Conservation (phyloP, 1,284 basidiomycete species). For the Athelia sp. region DNA sequence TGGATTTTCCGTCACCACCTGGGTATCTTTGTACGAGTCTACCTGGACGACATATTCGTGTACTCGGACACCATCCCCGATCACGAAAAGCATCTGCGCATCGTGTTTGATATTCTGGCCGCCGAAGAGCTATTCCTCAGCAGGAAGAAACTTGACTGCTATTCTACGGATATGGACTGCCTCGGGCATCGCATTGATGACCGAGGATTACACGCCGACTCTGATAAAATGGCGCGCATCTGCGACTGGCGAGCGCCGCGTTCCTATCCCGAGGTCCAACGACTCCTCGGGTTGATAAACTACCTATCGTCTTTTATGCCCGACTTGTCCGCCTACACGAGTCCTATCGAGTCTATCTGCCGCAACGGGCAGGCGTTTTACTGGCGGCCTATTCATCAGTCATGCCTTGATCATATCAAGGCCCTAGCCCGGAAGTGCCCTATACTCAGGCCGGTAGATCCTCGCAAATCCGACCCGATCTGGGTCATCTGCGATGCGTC, state of each 20-base stretch:
- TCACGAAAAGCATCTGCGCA: constrained; percentile 16
- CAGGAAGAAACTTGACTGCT: constrained; percentile 16
- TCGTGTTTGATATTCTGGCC: constrained; percentile 11
- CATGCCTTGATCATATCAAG: neutral
- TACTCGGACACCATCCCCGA: constrained; percentile 14
- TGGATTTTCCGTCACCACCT: constrained; percentile 14
- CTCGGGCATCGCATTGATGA: constrained; percentile 26
- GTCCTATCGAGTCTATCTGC: constrained; percentile 21
- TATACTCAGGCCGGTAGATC: constrained; percentile 6
- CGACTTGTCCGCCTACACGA: constrained; percentile 25
- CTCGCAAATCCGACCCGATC: constrained; percentile 1
- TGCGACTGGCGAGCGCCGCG: constrained; percentile 25
- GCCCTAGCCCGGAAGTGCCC: neutral
- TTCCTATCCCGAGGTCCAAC: constrained; percentile 29
- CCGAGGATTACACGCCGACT: constrained; percentile 19
- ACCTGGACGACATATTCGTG: constrained; percentile 17
- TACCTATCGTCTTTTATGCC: constrained; percentile 35
- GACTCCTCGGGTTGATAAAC: constrained; percentile 34
- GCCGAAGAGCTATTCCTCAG: constrained; percentile 4
- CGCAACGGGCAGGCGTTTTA: constrained; percentile 21
- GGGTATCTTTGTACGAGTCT: constrained; percentile 14
- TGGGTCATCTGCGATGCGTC: constrained; percentile 17
- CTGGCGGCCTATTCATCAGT: constrained; percentile 14
- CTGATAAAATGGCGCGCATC: constrained; percentile 19
- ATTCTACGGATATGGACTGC: constrained; percentile 19